Percentiles rank a stretch among this genome's conserved stretches.
These are phyloP conservation scores for Aspergillus aculeatinus DNA, from an alignment of 2,329 filamentous ascomycete species.

Conservation along the genomic window DNA sequence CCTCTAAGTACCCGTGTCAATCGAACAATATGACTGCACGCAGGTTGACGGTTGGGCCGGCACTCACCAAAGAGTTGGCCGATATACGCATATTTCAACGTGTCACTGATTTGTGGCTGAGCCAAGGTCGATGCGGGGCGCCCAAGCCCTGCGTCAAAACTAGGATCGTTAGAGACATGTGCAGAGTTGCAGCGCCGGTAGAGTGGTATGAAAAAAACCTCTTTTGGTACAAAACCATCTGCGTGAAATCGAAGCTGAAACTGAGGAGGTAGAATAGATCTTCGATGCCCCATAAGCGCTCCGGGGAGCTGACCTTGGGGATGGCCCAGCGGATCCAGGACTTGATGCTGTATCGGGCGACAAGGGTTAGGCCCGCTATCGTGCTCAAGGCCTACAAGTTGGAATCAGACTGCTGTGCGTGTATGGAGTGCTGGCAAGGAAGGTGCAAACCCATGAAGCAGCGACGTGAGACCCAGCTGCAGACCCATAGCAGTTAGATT, in stretches of 20 bases:
- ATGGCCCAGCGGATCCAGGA: not conserved
- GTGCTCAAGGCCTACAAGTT: not conserved
- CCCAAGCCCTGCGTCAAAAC: not conserved
- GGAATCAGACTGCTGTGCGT: too few species aligned
- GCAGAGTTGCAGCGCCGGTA: too few species aligned
- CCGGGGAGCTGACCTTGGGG: not conserved
- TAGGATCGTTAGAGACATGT: not conserved
- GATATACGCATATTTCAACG: constrained; percentile 30
- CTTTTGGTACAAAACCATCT: not conserved
- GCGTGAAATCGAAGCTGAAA: not conserved
- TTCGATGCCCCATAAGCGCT: not conserved
- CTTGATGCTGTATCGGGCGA: not conserved
- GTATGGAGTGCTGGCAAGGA: too few species aligned
- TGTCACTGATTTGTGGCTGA: constrained; percentile 20
- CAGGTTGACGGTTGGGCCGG: too few species aligned
- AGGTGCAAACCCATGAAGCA: not conserved
- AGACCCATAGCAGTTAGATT: too few species aligned
- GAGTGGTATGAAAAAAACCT: not conserved
- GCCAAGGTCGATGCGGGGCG: constrained; percentile 11
- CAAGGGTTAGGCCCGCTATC: not conserved
- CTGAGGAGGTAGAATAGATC: not conserved
- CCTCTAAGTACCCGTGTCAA: constrained; percentile 18
- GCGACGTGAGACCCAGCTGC: not conserved
- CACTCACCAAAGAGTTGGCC: constrained; percentile 25
- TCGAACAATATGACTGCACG: too few species aligned